Evolutionary conservation across 306 rosid genomes (phyloP).

Genomic region (Vachellia collinsii): DNA sequence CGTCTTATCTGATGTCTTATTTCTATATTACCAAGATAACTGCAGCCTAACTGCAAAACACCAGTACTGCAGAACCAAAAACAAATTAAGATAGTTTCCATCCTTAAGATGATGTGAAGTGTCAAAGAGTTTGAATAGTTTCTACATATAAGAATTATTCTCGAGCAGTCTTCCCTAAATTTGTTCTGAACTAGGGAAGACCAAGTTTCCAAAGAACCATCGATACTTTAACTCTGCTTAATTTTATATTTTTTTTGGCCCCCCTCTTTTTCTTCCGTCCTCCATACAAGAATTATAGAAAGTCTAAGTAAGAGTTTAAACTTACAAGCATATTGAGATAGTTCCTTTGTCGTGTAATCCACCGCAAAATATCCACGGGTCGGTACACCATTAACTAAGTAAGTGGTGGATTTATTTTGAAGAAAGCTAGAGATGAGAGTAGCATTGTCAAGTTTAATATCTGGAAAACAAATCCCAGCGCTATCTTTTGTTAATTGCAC

Average conservation of each 20-base stretch:
- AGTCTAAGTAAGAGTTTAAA: slow-evolving; percentile 15
- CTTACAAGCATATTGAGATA: slow-evolving; percentile 48
- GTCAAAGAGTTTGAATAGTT: slow-evolving; percentile 1
- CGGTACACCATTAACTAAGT: slow-evolving; percentile 59
- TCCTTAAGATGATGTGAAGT: background rate
- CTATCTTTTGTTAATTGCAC: slow-evolving; percentile 77
- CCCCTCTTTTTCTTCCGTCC: background rate
- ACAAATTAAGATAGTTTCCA: slow-evolving; percentile 12
- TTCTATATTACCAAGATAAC: background rate
- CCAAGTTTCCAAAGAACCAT: too few relatives aligned
- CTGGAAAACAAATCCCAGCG: slow-evolving; percentile 71
- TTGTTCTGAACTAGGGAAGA: background rate
- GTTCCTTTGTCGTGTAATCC: slow-evolving; percentile 54
- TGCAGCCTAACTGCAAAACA: background rate
- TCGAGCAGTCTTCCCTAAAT: background rate
- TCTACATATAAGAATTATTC: background rate
- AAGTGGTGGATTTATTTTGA: slow-evolving; percentile 24
- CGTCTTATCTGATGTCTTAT: background rate
- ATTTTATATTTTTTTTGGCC: too few relatives aligned
- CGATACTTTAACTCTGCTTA: too few relatives aligned
- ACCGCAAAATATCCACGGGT: slow-evolving; percentile 59
- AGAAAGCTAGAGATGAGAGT: background rate
- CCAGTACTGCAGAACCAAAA: background rate
- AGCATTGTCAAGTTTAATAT: slow-evolving; percentile 56
- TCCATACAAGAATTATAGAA: slow-evolving; percentile 1